Base-by-base conservation (phyloP, 352 stramenopile species). In the Phytophthora fragariae region DNA sequence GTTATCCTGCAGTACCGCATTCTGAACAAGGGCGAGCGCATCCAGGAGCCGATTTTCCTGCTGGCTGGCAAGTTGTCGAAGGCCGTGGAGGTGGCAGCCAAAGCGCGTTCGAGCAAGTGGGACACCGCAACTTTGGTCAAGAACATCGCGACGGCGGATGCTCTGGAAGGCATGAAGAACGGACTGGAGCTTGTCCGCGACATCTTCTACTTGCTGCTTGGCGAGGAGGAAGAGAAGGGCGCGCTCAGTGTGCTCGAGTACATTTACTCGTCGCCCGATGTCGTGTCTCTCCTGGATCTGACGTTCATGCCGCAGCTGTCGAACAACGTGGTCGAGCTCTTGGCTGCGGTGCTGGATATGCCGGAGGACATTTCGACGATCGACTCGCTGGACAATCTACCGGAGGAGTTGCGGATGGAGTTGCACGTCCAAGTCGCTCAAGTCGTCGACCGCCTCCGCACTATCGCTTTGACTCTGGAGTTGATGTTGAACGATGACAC, bases 1-100 rank as follows among this genome's bases (percentile, higher is more conserved):
- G 83, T 93, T 21, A 95, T 96, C 47, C 55, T 96, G 33, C 89
- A 96, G 66, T 96, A 96, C 46, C 85, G 88, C 12, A 92, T 96
- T 41, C 52, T 92, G 17, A 80, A 88, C 47, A 89, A 90, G 52
- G 88, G 88, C 1, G 83, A 89, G 27, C 79, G 77, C 3, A 83
- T 96, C 1, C 76, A 95, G 65, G 88, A 94, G 21, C 89, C 89
- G 2, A 92, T 96, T 57, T 96, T 96, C 61, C 54, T 96, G 19
- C 67, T 95, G 2, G 89, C 85, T 49, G 89, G 90, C 9, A 94
- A 93, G 58, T 56, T 91, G 17, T 79, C 76, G 31, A 92, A 92
- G 65, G 86, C 86, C 3, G 72, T 93, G 14, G 79, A 90, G 33
- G 65, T 93, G 6, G 81, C 89, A 1, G 80, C 76, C 6, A 88